Base-by-base conservation (phyloP, 2,329 filamentous ascomycete species). In the Chaetomiaceae sp. region DNA sequence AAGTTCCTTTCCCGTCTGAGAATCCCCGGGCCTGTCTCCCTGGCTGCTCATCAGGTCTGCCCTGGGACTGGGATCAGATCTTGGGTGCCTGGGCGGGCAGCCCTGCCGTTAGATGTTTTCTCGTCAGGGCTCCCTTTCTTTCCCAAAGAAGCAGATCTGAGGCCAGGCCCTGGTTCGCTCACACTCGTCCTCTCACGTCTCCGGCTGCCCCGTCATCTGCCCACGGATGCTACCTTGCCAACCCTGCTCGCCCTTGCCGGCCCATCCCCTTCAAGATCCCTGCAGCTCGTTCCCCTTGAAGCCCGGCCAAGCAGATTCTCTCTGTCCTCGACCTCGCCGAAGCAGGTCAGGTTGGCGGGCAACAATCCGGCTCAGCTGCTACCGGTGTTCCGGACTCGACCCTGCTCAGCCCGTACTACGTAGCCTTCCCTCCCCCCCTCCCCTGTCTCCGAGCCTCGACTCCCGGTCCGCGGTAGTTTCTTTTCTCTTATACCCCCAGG, bases 401-500 rank as follows among this genome's bases (percentile, higher is more conserved):
- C 71, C 67, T 74, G 69, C 70, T 73, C 68, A 66, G 65, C 65
- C 47, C 51, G 51, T 56, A 47, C 46, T 47, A 43, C 47, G 33
- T 49, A 51, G 48, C 37, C 55, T 60, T 31, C 14, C 27, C 27
- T 12, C 14, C 27, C 27, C 27, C 27, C 9, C 27, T 31, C 59
- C 53, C 65, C 62, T 34, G 31, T 45, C 69, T 67, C 68, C 68
- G 70, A 68, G 70, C 65, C 69, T 68, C 68, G 27, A 65, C 69
- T 72, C 70, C 70, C 69, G 62, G 65, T 66, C 65, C 59, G 66
- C 65, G 60, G 66, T 72, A 72, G 70, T 59, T 62, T 54, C 58
- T 62, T 54, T 69, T 75, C 72, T 77, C 72, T 77, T 78, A 78
- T 78, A 76, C 74, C 71, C 72, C 71, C 67, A 67, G 71, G 71